Evolutionary conservation across 2,329 filamentous ascomycete genomes (phyloP), one percentile per base, ranked within the genome.

Genomic region (Neofusicoccum laricinum): DNA sequence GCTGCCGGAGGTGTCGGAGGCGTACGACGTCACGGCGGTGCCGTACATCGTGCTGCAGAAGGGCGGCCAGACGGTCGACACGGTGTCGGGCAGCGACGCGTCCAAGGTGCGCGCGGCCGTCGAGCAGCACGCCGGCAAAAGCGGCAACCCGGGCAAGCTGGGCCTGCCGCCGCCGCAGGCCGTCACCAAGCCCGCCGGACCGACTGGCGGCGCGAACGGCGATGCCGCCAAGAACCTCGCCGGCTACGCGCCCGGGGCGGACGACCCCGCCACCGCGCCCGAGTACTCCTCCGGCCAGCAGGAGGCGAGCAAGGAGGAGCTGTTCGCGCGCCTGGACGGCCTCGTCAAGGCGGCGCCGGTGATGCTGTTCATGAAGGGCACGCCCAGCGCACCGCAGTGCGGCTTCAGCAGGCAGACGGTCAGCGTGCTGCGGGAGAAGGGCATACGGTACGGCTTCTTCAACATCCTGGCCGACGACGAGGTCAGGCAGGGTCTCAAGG

Each of bases 291-390:
- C 76, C 6, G 82, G 72, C 41, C 72, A 78, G 58, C 61, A 74
- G 25, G 72, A 76, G 77, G 84, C 71, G 17, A 76, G 85, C 57
- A 94, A 94, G 80, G 92, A 97, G 76, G 93, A 96, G 69, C 81
- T 99, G 62, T 88, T 92, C 77, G 88, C 90, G 76, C 85, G 94
- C 36, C 82, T 99, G 41, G 85, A 80, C 19, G 91, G 96, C 70
- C 84, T 99, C 40, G 94, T 98, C 69, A 96, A 94, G 81, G 95
- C 95, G 4, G 94, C 95, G 36, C 92, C 93, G 0, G 93, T 99
- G 36, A 99, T 99, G 95, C 83, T 99, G 32, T 99, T 99, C 79
- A 97, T 97, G 92, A 97, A 97, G 81, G 93, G 93, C n/a, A 96
- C 92, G 2, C 93, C 93, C 0, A 91, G 88, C 68, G 85, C 87